Conservation (phyloP, 768 basidiomycete species). For the Tulasnella sp. region DNA sequence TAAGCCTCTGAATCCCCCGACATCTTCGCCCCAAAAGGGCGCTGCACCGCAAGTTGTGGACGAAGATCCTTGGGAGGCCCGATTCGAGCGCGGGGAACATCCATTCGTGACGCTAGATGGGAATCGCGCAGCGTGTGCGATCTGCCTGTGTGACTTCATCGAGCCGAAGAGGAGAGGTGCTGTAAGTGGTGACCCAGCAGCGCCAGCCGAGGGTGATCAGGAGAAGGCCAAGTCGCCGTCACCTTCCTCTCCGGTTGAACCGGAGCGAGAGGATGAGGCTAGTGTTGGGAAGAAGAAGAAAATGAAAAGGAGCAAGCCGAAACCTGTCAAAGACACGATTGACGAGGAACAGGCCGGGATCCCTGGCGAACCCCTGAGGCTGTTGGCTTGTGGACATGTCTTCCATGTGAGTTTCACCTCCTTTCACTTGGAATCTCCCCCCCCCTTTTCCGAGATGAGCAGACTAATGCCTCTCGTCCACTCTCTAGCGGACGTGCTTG, state of each 20-base stretch:
- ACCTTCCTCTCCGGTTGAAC: background rate
- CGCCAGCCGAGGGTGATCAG: background rate
- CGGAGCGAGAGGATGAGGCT: slow-evolving; percentile 25
- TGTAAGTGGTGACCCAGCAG: background rate
- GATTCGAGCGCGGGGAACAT: slow-evolving; percentile 65
- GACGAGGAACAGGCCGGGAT: slow-evolving; percentile 29
- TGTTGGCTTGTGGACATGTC: slow-evolving; percentile 73
- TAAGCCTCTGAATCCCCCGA: background rate
- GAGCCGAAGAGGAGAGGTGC: slow-evolving; percentile 37
- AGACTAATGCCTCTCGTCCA: slow-evolving; percentile 16
- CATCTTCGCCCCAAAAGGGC: slow-evolving; percentile 7
- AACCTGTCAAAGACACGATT: slow-evolving; percentile 21
- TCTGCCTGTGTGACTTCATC: slow-evolving; percentile 77
- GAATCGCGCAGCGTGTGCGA: slow-evolving; percentile 74
- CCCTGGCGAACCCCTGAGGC: slow-evolving; percentile 50
- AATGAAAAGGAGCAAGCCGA: slow-evolving; percentile 18
- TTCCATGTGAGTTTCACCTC: slow-evolving; percentile 58
- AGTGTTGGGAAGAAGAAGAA: slow-evolving; percentile 26
- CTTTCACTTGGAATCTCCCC: background rate
- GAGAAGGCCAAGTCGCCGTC: background rate
- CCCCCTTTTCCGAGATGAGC: slow-evolving; percentile 14
- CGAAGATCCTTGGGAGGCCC: slow-evolving; percentile 48
- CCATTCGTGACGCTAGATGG: slow-evolving; percentile 75
- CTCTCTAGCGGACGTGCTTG: slow-evolving; percentile 63
- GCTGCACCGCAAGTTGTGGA: slow-evolving; percentile 21